Evolutionary conservation across 345 rosid genomes (phyloP), one percentile per base, ranked within the genome.

Genomic region (Eutrema heterophyllum): DNA sequence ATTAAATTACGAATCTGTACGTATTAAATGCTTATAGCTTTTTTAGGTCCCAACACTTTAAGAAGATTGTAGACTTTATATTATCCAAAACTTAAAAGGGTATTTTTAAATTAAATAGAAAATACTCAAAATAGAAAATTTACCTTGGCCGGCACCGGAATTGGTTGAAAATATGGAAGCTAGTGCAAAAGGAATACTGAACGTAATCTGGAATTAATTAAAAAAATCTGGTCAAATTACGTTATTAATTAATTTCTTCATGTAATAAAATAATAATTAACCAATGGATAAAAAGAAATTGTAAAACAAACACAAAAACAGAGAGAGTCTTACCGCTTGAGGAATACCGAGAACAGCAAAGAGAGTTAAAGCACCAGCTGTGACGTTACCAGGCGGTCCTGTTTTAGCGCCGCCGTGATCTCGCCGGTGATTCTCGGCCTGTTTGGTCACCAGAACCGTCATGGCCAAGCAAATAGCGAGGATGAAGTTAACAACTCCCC

Each of bases 111-210:
- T 41, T 75, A 52, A 52, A 51, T 21, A n/a, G 33, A 59, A 41
- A 15, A 10, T 8, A 26, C 55, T 73, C 12, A 65, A 45, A 6
- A 13, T 16, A 30, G 1, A 16, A 64, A 15, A 39, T 21, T 50
- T 76, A 86, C 98, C 98, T 91, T 94, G 98, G 68, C 98, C 98
- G 9, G 90, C 95, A 59, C 87, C 86, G 9, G 88, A 29, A 9
- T 65, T 49, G 27, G 70, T 71, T 29, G 84, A 89, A 73, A 83
- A 94, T 46, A 89, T 94, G 44, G 98, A 94, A 55, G 98, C 96
- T 85, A 94, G 48, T 64, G 98, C 98, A 68, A 88, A 94, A 2
- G 97, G 97, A 64, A 94, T 76, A 59, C 95, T 94, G 70, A 38
- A 89, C 55, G 92, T 91, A 44, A 89, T 81, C 98, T 94, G 87